Percentiles rank a stretch among this genome's conserved stretches.
phyloP scores from a whole-genome alignment of 2,329 filamentous ascomycete genomes.

The Colletotrichum tamarilloi region DNA sequence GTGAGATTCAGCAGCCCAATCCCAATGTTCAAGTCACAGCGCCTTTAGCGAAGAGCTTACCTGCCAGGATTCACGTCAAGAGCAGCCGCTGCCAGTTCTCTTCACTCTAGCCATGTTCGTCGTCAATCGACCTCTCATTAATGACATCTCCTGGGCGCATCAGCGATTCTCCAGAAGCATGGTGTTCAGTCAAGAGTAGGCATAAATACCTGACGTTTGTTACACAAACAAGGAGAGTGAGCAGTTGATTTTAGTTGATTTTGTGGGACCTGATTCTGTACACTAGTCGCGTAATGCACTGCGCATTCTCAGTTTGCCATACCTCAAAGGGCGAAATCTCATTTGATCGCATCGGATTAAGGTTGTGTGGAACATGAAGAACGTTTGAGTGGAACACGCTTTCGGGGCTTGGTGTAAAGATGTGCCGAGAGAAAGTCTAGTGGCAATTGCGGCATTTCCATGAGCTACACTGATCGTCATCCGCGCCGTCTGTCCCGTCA shows the following conservation, averaged over 20 bases:
- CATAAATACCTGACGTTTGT: neutral
- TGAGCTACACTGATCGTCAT: conserved; percentile 9
- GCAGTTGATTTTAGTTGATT: neutral
- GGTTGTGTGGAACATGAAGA: neutral
- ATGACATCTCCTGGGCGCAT: neutral
- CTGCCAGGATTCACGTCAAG: neutral
- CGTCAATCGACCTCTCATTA: neutral
- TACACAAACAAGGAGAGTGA: neutral
- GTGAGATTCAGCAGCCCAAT: neutral
- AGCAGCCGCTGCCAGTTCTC: neutral
- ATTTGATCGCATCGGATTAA: neutral
- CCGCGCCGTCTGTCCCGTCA: neutral
- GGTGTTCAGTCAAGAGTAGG: neutral
- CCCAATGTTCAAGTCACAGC: neutral
- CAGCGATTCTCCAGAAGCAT: no score
- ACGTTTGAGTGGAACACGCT: neutral
- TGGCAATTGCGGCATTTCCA: neutral
- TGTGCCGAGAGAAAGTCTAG: neutral
- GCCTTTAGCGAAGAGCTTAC: neutral
- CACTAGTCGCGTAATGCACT: neutral
- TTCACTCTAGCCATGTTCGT: no score
- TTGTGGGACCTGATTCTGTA: neutral
- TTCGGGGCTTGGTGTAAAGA: neutral
- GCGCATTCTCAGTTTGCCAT: neutral
- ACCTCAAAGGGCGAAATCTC: neutral